Percentiles rank a stretch among this genome's conserved stretches.
phyloP scores from a whole-genome alignment of 768 basidiomycete genomes.

The Boletus speciosus region DNA sequence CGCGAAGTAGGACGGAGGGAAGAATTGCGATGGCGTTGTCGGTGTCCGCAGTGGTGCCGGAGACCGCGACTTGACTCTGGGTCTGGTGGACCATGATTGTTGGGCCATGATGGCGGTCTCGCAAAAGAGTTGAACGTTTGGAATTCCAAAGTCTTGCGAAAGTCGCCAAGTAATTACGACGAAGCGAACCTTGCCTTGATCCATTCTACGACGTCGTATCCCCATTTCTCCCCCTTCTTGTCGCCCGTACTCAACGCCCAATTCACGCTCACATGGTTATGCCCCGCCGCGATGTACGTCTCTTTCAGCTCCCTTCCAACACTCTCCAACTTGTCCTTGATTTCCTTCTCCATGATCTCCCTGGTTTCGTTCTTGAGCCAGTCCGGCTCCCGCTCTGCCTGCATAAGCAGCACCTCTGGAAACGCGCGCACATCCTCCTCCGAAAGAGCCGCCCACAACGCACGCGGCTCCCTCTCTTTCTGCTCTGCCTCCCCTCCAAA shows the following conservation, averaged over 20 bases:
- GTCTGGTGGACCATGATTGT: conserved; percentile 11
- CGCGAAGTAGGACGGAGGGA: conserved; percentile 57
- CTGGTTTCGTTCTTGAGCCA: conserved; percentile 37
- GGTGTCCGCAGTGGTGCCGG: conserved; percentile 34
- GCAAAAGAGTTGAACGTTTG: neutral
- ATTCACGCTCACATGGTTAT: conserved; percentile 62
- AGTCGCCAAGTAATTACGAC: neutral
- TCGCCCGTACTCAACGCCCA: conserved; percentile 50
- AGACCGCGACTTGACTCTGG: conserved; percentile 41
- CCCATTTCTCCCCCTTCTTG: conserved; percentile 63
- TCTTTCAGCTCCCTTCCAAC: conserved; percentile 18
- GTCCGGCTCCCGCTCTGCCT: conserved; percentile 53
- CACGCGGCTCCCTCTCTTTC: conserved; percentile 41
- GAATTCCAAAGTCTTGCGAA: conserved; percentile 2
- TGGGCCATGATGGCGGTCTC: conserved; percentile 7
- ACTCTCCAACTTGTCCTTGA: conserved; percentile 35
- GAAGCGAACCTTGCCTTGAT: conserved; percentile 22
- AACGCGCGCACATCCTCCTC: conserved; percentile 35
- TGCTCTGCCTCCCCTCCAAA: conserved; percentile 39
- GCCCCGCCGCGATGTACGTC: conserved; percentile 43
- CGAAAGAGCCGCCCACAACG: conserved; percentile 38
- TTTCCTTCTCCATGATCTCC: conserved; percentile 36
- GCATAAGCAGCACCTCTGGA: conserved; percentile 47
- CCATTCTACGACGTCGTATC: conserved; percentile 41
- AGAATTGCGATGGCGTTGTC: conserved; percentile 36